Evolutionary conservation across 1,284 basidiomycete species (phyloP), one percentile per base, ranked within the genome.

Genomic region (Hypsizygus ulmarius): DNA sequence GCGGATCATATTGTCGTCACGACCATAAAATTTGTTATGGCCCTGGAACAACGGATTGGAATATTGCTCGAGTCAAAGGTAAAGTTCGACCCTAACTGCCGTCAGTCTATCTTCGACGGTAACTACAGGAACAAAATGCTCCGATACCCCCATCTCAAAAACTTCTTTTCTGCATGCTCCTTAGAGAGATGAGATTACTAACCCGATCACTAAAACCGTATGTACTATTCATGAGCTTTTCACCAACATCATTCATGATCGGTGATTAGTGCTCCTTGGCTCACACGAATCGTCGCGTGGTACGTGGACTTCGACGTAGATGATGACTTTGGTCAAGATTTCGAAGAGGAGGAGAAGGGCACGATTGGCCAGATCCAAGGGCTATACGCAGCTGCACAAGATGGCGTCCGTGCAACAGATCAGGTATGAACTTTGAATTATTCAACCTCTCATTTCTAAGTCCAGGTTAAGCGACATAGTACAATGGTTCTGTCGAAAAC

Each of bases 51-150:
- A 4, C 68, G 81, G 11, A 57, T 91, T 6, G 75, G 75, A 14
- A 63, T 79, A 5, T 65, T 87, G 49, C 68, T 90, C 5, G 78
- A 82, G 39, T 73, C 77, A 0, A 85, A 80, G 72, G 86, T 87
- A 43, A 43, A 63, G 50, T 15, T 21, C 15, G 3, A 29, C 6
- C 1, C 5, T 19, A 12, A 2, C 29, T 25, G 2, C n/a, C 15
- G 12, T 12, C 12, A 8, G 14, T 0, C 32, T 8, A 12, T 16
- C 42, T 1, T 11, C 11, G 10, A 18, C 19, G 14, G 29, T 36
- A 29, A 47, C 12, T 45, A 5, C 53, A 87, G 84, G 85, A 87
- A 62, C 69, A 70, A 54, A 70, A 62, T 1, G 57, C 59, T 6
- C 58, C 72, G 12, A 59, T 84, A 5, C 77, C 83, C 1, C 64